Evolutionary conservation across 169 alveolate genomes (phyloP), one percentile per base, ranked within the genome.

Genomic region (Eimeria mitis): DNA sequence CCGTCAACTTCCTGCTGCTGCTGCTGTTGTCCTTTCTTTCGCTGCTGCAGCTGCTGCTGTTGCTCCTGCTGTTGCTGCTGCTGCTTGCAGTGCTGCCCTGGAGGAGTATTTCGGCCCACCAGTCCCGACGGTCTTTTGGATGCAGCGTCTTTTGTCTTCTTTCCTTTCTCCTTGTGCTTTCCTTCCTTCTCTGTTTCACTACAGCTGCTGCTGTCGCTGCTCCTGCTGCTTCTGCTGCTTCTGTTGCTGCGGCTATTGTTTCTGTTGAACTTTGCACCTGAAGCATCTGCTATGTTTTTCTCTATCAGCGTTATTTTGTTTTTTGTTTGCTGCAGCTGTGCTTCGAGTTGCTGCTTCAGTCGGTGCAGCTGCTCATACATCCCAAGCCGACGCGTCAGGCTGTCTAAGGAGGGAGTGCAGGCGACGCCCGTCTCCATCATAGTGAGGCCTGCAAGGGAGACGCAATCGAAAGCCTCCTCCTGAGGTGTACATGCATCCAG

Each of bases 41-140:
- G 83, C 23, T 73, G 83, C 52, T 34, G 83, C 83, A 37, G 85
- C 68, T 71, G 83, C 83, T 37, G 83, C 49, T 71, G 52, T 37
- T 34, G 54, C 11, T 5, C 16, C 83, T 71, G 28, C 1, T 34
- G 31, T 54, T 71, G 83, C 83, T 71, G 83, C 83, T 71, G 83
- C 83, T 71, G 81, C 81, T 71, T 9, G 25, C 1, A 4, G 16
- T 71, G 52, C 54, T 71, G 83, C 83, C 1, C 7, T 31, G 49
- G 37, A 16, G 54, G 23, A 8, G 52, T 37, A 2, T 14, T 71
- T 34, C 25, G n/a, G 83, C 56, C 56, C 1, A 37, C 28, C n/a
- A n/a, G n/a, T 34, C 83, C 31, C 42, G 54, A 71, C 28, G 16
- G 83, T n/a, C 23, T 16, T 65, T 65, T 16, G 42, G 1, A 6